Conservation (phyloP, 306 rosid genomes). For the Psophocarpus tetragonolobus region DNA sequence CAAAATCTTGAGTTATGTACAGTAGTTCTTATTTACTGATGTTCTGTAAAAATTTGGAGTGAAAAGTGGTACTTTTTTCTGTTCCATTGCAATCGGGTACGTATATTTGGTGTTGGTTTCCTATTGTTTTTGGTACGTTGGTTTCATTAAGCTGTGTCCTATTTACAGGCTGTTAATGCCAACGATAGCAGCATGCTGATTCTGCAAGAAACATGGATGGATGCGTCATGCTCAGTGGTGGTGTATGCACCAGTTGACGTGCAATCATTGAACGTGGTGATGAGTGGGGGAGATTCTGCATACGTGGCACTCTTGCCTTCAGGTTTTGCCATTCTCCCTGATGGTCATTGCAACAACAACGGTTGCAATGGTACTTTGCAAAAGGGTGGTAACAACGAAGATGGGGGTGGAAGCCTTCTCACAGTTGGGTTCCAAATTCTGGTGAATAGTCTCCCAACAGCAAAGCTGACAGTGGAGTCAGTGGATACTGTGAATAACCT, state of each 20-base stretch:
- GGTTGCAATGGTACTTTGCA: conserved; percentile 9
- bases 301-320: conserved; percentile 90
- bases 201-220: conserved; percentile 88
- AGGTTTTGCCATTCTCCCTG: conserved; percentile 83
- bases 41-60: neutral
- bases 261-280: conserved; percentile 64
- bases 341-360: conserved; percentile 19
- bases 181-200: conserved; percentile 71
- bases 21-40: too few species aligned
- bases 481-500: conserved; percentile 78
- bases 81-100: neutral
- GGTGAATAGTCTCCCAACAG: conserved; percentile 66
- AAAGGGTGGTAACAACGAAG: conserved; percentile 19
- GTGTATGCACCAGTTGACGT: conserved; percentile 88
- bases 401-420: conserved; percentile 55
- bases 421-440: conserved; percentile 89
- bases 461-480: conserved; percentile 75
- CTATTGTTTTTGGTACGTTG: neutral
- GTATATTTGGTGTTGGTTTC: too few species aligned
- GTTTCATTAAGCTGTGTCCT: neutral
- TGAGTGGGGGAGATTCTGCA: conserved; percentile 85
- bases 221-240: conserved; percentile 70
- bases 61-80: neutral
- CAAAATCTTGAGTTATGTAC: too few species aligned
- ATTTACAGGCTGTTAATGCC: conserved; percentile 57